Base-by-base conservation (phyloP, 2,329 filamentous ascomycete genomes). In the Phialemoniopsis sp. region DNA sequence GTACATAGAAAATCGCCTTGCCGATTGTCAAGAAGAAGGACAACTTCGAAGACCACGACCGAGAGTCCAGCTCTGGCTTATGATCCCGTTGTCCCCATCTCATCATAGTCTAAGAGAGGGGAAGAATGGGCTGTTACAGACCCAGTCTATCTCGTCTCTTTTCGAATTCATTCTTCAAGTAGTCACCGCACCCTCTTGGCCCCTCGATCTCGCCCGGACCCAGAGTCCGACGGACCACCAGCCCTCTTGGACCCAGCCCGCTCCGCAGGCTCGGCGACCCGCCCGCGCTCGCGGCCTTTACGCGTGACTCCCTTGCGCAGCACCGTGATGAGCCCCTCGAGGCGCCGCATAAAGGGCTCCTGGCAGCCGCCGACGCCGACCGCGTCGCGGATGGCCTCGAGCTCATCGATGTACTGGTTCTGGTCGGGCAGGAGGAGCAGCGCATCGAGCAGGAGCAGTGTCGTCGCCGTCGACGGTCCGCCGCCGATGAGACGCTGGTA, bases 401-500 rank as follows among this genome's bases (percentile, higher is more conserved):
- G 58, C 21, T 61, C 56, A 35, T 66, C 54, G 14, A 70, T 46
- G 39, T 68, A 69, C 42, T 65, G 66, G 35, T 58, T 64, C 32
- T 70, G 64, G 10, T 70, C 67, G 2, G 64, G 68, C 2, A 74
- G 55, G 16, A 64, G 52, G 13, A 52, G 54, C 4, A 79, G 59
- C 8, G 66, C 60, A 29, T 60, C 64, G 28, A 76, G 49, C 30
- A 72, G 58, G 45, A 78, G 78, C 6, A 26, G 21, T 10, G 10
- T 26, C 6, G 21, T 26, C 21, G 21, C 21, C 21, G 21, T 26
- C n/a, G 21, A 6, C 21, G 21, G 6, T 26, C 50, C 49, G 32
- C 67, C 64, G 8, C 73, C 70, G 1, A 78, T 58, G 18, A 78
- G 65, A 13, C 61, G 57, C 32, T 60, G 51, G 53, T 73, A 78